phyloP scores from a whole-genome alignment of 768 basidiomycete genomes.

The Russula earlei region DNA sequence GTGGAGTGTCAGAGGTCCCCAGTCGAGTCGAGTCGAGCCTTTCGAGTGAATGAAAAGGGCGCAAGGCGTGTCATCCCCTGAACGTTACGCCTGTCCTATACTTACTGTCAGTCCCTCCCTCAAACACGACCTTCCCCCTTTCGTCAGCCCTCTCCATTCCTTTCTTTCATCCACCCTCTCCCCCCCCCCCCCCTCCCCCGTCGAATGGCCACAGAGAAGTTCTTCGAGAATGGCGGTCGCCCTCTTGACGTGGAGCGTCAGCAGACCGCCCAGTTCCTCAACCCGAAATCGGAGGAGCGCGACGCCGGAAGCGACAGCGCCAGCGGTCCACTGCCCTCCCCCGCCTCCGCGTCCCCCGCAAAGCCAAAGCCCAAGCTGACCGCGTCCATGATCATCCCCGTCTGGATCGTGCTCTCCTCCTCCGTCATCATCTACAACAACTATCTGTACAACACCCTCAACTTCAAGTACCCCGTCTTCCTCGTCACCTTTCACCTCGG shows the following conservation, averaged over 20 bases:
- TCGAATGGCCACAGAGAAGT: conserved; percentile 12
- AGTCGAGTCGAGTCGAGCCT: no score
- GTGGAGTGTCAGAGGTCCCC: conserved; percentile 9
- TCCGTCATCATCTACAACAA: conserved; percentile 96
- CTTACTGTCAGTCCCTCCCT: conserved; percentile 11
- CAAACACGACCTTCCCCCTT: neutral
- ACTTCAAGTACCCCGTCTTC: conserved; percentile 88
- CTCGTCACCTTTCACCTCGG: conserved; percentile 80
- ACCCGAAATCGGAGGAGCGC: conserved; percentile 20
- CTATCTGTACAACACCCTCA: conserved; percentile 69
- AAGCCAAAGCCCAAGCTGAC: conserved; percentile 46
- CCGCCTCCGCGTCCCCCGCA: conserved; percentile 40
- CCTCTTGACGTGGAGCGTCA: neutral
- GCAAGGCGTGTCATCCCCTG: neutral
- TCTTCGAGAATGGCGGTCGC: conserved; percentile 8
- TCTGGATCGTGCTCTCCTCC: conserved; percentile 89
- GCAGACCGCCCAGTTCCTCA: conserved; percentile 6
- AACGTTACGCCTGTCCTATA: neutral
- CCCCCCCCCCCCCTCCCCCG: neutral
- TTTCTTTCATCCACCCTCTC: neutral
- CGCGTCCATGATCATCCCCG: conserved; percentile 66
- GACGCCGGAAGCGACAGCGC: neutral
- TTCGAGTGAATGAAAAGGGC: no score
- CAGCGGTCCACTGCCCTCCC: conserved; percentile 41
- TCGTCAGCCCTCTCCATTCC: neutral